phyloP scores from a whole-genome alignment of 345 rosid species.

The Brassica rapa region DNA sequence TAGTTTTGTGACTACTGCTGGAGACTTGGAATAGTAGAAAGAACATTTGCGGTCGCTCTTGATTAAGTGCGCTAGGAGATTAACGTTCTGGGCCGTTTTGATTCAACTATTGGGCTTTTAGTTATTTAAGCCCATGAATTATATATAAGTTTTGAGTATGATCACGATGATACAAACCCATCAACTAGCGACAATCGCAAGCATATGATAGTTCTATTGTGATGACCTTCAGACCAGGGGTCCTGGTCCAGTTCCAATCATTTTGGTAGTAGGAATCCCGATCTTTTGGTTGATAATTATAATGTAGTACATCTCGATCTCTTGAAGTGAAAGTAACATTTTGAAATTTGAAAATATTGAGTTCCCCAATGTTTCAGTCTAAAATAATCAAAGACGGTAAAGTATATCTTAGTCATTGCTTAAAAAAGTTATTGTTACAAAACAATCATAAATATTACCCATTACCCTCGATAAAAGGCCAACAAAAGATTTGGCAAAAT shows the following conservation, averaged over 20 bases:
- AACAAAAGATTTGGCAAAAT: conserved; percentile 23
- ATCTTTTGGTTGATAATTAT: conserved; percentile 1
- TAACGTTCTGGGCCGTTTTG: background rate
- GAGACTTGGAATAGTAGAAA: background rate
- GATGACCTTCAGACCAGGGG: background rate
- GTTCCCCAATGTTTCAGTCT: background rate
- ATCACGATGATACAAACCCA: background rate
- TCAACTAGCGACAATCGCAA: background rate
- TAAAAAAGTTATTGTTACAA: background rate
- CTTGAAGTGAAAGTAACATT: conserved; percentile 29
- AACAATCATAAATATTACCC: background rate
- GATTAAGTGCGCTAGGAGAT: background rate
- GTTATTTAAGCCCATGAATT: conserved; percentile 1
- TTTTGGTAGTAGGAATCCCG: conserved; percentile 38
- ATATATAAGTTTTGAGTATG: background rate
- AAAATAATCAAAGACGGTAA: conserved; percentile 20
- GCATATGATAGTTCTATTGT: conserved; percentile 7
- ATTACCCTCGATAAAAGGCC: conserved; percentile 16
- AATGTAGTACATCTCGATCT: conserved; percentile 15
- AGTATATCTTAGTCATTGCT: conserved; percentile 23
- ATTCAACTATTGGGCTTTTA: background rate
- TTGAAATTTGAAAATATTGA: conserved; percentile 27
- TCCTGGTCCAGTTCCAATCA: conserved; percentile 30
- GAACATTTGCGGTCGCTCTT: background rate
- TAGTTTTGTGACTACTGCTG: background rate